Evolutionary conservation across 306 rosid species (phyloP).

Genomic region (Hippophae rhamnoides): DNA sequence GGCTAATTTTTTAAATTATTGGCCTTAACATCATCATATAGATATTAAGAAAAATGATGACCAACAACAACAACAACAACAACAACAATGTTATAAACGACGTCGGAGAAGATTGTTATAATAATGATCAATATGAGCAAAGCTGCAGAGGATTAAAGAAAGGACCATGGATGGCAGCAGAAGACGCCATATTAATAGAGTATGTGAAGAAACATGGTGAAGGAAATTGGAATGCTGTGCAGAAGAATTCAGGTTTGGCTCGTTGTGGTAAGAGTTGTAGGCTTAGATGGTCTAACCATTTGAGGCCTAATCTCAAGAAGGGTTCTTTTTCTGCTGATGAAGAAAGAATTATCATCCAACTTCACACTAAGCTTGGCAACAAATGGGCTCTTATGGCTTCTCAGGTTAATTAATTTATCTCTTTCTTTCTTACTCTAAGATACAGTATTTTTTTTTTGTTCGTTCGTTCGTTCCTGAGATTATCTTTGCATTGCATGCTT

Average conservation of each 20-base stretch:
- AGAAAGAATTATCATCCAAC: constrained; percentile 48
- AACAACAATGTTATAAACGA: background rate
- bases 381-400: constrained; percentile 94
- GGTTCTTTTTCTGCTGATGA: constrained; percentile 56
- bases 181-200: constrained; percentile 49
- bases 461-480: too few relatives aligned
- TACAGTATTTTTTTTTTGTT: too few relatives aligned
- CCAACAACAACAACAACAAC: constrained; percentile 1
- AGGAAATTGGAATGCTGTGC: constrained; percentile 85
- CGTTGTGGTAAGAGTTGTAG: constrained; percentile 88
- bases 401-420: constrained; percentile 21
- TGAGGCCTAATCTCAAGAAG: constrained; percentile 70
- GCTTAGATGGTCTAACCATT: constrained; percentile 83
- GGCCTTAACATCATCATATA: too few relatives aligned
- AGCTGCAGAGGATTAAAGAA: constrained; percentile 31
- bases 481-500: too few relatives aligned
- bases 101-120: too few relatives aligned
- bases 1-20: too few relatives aligned
- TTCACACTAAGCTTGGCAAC: constrained; percentile 74
- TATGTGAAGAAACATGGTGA: constrained; percentile 62
- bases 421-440: background rate
- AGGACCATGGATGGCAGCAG: constrained; percentile 75
- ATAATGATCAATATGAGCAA: background rate
- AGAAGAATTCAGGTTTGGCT: constrained; percentile 44
- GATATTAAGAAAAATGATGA: background rate